Evolutionary conservation across 2,329 filamentous ascomycete species (phyloP).

Genomic region (Fusarium austroafricanum): DNA sequence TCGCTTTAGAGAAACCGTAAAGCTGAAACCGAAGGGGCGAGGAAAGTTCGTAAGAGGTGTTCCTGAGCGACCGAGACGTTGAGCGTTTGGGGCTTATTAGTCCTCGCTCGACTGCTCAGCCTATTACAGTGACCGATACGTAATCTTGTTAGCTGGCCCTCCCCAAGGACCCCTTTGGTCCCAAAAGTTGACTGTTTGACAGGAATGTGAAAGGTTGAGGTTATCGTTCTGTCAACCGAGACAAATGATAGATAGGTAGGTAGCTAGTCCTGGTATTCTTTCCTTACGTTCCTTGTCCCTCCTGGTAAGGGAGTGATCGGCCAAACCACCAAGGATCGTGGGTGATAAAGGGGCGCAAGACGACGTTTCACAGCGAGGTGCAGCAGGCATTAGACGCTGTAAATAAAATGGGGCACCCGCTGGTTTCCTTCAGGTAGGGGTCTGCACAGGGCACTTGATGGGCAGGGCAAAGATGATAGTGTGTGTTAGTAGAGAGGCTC

Average conservation of each 20-base stretch:
- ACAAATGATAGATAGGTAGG: background rate
- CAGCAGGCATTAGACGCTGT: conserved; percentile 39
- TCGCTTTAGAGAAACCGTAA: conserved; percentile 10
- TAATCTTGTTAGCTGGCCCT: background rate
- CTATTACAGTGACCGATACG: background rate
- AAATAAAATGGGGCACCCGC: conserved; percentile 31
- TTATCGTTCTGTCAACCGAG: conserved; percentile 4
- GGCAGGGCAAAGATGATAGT: conserved; percentile 15
- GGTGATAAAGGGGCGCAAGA: conserved; percentile 42
- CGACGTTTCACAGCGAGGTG: conserved; percentile 46
- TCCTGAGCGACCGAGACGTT: conserved; percentile 23
- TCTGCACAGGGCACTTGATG: conserved; percentile 35
- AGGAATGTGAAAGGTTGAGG: conserved; percentile 17
- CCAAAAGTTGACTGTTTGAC: conserved; percentile 3
- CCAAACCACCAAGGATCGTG: conserved; percentile 6
- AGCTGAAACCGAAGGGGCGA: conserved; percentile 30
- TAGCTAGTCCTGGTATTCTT: background rate
- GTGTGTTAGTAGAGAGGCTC: conserved; percentile 5
- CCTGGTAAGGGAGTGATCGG: conserved; percentile 5
- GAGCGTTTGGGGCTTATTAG: conserved; percentile 22
- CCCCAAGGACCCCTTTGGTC: conserved; percentile 14
- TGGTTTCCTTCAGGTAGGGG: conserved; percentile 9
- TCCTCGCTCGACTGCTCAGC: background rate
- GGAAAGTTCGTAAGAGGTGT: conserved; percentile 36
- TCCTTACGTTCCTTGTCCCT: conserved; percentile 5